A percentile compares a stretch with the other conserved stretches of the same genome.
Conservation (phyloP, 2,329 filamentous ascomycete genomes). For the Cytospora schulzeri region DNA sequence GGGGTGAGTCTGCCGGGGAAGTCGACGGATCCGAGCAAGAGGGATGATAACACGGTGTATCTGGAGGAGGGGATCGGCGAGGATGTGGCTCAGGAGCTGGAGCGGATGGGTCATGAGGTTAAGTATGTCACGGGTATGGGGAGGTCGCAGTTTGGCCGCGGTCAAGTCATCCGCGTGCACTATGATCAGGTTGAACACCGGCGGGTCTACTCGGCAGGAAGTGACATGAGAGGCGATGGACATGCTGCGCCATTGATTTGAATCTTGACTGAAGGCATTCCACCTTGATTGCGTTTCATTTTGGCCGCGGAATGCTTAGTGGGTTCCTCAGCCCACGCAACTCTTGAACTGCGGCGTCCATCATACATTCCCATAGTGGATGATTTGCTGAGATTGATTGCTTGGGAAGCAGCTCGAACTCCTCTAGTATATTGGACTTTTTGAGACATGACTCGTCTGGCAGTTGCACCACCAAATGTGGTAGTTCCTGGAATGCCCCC, state of each 20-base stretch:
- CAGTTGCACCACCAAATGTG: too few species aligned
- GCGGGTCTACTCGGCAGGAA: slow-evolving; percentile 81
- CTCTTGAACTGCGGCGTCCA: too few species aligned
- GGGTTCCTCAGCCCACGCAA: too few species aligned
- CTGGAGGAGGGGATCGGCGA: slow-evolving; percentile 78
- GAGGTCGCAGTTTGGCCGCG: slow-evolving; percentile 76
- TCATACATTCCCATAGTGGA: too few species aligned
- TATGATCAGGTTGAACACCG: slow-evolving; percentile 66
- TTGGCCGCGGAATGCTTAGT: not conserved
- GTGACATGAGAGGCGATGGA: slow-evolving; percentile 84
- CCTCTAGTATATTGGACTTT: too few species aligned
- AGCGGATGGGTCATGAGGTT: slow-evolving; percentile 70
- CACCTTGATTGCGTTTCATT: not conserved
- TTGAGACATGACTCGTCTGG: too few species aligned
- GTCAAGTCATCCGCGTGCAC: slow-evolving; percentile 78
- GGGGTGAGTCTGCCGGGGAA: slow-evolving; percentile 65
- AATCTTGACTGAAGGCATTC: not conserved
- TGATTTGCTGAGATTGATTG: too few species aligned
- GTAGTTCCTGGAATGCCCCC: too few species aligned
- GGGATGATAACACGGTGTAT: slow-evolving; percentile 66
- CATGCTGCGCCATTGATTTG: slow-evolving; percentile 41
- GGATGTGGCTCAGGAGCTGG: slow-evolving; percentile 66
- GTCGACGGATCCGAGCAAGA: slow-evolving; percentile 51
- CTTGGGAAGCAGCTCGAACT: too few species aligned
- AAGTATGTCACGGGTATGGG: slow-evolving; percentile 63